Percentiles rank a stretch among this genome's conserved stretches.
phyloP scores from a whole-genome alignment of 495 filamentous ascomycete genomes.

The Tuber microsphaerosporum region DNA sequence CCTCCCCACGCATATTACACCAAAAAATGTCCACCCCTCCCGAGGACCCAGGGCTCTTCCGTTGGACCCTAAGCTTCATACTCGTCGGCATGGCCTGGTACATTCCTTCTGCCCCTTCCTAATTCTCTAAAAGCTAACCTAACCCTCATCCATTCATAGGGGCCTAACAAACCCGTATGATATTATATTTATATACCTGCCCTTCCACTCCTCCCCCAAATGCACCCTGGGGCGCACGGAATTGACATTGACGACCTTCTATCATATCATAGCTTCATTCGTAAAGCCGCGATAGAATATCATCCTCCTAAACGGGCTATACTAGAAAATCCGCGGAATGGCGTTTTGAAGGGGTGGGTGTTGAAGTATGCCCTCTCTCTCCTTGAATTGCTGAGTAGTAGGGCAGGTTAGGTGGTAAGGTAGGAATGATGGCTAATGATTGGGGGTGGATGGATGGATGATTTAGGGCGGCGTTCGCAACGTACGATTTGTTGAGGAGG shows the following conservation, averaged over 20 bases:
- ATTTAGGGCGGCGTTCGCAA: constrained; percentile 58
- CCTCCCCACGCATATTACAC: no score
- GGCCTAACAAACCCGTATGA: constrained; percentile 38
- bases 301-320: constrained; percentile 50
- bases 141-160: constrained; percentile 12
- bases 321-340: constrained; percentile 44
- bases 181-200: neutral
- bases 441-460: neutral
- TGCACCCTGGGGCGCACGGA: no score
- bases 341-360: constrained; percentile 24
- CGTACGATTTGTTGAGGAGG: constrained; percentile 68
- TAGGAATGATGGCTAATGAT: constrained; percentile 39
- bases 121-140: neutral
- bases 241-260: no score
- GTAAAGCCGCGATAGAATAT: constrained; percentile 57
- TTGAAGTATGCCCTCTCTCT: constrained; percentile 24
- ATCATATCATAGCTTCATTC: constrained; percentile 60
- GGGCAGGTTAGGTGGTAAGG: constrained; percentile 44
- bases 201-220: no score
- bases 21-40: constrained; percentile 20
- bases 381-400: constrained; percentile 43
- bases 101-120: neutral
- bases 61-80: constrained; percentile 63
- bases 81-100: constrained; percentile 83
- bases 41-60: constrained; percentile 32